Percentiles rank a stretch among this genome's conserved stretches.
Conservation (phyloP, 805 yeast species). For the Pichia insulana region DNA sequence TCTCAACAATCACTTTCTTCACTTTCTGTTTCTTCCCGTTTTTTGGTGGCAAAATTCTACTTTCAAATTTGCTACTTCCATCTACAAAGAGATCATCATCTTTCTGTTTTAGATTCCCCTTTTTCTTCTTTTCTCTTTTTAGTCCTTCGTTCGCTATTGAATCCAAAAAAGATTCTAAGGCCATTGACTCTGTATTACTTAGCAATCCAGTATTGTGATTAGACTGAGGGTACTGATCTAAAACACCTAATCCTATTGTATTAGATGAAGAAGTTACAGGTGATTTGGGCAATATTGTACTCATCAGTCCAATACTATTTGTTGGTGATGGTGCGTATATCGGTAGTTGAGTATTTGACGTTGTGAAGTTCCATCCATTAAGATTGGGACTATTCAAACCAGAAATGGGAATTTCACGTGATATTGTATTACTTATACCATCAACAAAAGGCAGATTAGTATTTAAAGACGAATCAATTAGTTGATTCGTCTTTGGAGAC, state of each 20-base stretch:
- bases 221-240: background rate
- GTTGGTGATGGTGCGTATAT: background rate
- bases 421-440: background rate
- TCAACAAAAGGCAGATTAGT: background rate
- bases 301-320: background rate
- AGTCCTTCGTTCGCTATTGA: conserved; percentile 27
- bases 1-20: no score
- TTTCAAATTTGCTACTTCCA: background rate
- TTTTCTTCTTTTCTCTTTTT: background rate
- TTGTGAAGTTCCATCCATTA: background rate
- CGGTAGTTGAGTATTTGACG: background rate
- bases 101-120: background rate
- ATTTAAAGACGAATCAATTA: background rate
- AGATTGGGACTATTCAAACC: background rate
- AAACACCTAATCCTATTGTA: background rate
- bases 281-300: background rate
- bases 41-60: background rate
- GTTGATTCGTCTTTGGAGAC: conserved; percentile 3
- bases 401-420: background rate
- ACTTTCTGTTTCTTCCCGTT: background rate
- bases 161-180: conserved; percentile 29
- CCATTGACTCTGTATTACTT: conserved; percentile 28
- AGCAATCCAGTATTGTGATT: conserved; percentile 19
- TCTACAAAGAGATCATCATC: background rate
- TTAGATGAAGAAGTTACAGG: background rate